Evolutionary conservation across 176 grass and related monocot species (phyloP).

Genomic region (Hyparrhenia diplandra): DNA sequence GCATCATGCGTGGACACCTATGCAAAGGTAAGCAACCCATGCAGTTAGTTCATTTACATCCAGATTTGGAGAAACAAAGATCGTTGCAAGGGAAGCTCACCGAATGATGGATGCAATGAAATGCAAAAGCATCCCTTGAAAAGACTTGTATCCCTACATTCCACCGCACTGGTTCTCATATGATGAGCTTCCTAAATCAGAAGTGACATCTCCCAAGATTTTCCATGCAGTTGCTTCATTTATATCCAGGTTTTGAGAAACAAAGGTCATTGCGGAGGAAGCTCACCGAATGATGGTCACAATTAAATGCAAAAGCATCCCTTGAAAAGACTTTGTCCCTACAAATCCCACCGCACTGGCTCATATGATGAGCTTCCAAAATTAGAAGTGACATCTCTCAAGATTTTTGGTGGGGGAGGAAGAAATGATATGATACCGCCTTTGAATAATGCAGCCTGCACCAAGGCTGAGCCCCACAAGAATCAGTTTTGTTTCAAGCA

Average conservation of each 20-base stretch:
- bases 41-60: slow-evolving; percentile 17
- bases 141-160: slow-evolving; percentile 35
- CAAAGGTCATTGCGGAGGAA: background rate
- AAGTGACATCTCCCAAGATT: slow-evolving; percentile 36
- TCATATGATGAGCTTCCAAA: slow-evolving; percentile 35
- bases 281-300: background rate
- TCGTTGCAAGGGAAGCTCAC: background rate
- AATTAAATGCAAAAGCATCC: background rate
- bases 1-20: background rate
- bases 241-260: background rate
- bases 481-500: slow-evolving; percentile 45
- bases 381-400: slow-evolving; percentile 30
- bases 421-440: slow-evolving; percentile 48
- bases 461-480: slow-evolving; percentile 36
- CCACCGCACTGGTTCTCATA: background rate
- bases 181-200: slow-evolving; percentile 34
- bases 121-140: background rate
- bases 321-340: slow-evolving; percentile 29
- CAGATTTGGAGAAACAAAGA: background rate
- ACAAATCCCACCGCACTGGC: slow-evolving; percentile 16
- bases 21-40: background rate
- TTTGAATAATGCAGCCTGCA: slow-evolving; percentile 56
- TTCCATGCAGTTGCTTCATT: background rate
- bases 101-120: background rate
- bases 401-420: slow-evolving; percentile 33